Evolutionary conservation across 148 eudicot genomes (phyloP).

Genomic region (Silene conica): DNA sequence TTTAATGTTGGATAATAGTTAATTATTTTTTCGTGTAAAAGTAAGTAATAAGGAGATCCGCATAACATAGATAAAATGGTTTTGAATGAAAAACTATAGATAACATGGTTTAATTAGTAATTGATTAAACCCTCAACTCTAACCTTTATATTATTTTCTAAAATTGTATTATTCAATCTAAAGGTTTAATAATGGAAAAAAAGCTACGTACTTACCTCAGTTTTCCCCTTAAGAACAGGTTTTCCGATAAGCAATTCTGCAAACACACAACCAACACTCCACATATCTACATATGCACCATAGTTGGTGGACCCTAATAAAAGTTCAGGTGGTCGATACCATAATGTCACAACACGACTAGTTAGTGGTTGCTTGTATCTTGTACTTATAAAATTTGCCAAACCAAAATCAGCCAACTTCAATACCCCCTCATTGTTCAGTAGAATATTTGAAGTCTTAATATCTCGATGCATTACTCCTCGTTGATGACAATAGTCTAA

Average conservation of each 20-base stretch:
- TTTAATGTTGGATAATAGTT: too few relatives aligned
- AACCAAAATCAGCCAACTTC: slow-evolving; percentile 87
- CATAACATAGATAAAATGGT: too few relatives aligned
- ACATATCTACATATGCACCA: slow-evolving; percentile 68
- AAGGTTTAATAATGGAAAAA: not conserved
- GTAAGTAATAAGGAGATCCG: too few relatives aligned
- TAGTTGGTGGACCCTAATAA: slow-evolving; percentile 78
- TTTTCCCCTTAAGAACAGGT: slow-evolving; percentile 86
- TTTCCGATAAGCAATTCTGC: slow-evolving; percentile 69
- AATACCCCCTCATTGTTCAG: slow-evolving; percentile 68
- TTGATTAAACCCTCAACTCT: too few relatives aligned
- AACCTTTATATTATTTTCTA: too few relatives aligned
- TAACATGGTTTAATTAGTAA: too few relatives aligned
- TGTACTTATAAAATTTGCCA: slow-evolving; percentile 57
- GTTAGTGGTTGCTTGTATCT: slow-evolving; percentile 63
- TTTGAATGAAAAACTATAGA: too few relatives aligned
- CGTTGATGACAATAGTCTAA: slow-evolving; percentile 74
- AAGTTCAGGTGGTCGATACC: slow-evolving; percentile 99
- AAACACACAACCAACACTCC: slow-evolving; percentile 96
- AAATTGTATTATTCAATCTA: too few relatives aligned
- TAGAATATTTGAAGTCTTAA: slow-evolving; percentile 78
- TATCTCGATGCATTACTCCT: slow-evolving; percentile 85
- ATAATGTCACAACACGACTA: slow-evolving; percentile 88
- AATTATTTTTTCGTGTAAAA: too few relatives aligned
- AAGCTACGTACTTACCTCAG: slow-evolving; percentile 48